Evolutionary conservation across 345 rosid species (phyloP).

Genomic region (Carallia brachiata): DNA sequence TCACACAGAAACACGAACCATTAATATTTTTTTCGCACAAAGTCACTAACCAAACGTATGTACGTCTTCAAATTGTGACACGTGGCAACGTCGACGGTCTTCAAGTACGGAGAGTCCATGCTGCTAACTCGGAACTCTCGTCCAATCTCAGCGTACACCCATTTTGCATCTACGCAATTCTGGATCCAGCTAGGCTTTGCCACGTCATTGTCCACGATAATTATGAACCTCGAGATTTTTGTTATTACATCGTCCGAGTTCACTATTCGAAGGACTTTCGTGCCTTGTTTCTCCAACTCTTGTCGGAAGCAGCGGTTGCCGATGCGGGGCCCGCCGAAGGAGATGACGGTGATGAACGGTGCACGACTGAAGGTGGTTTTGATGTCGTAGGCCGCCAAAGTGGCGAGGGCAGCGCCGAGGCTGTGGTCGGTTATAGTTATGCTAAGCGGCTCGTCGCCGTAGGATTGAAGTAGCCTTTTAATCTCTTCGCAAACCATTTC

Average conservation of each 20-base stretch:
- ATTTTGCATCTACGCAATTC: conserved; percentile 16
- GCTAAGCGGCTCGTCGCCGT: conserved; percentile 29
- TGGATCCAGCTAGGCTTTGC: conserved; percentile 23
- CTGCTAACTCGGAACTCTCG: conserved; percentile 28
- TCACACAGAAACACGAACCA: no score
- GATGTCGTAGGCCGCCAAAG: conserved; percentile 42
- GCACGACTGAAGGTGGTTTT: conserved; percentile 47
- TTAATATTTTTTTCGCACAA: conserved; percentile 15
- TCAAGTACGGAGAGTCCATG: conserved; percentile 24
- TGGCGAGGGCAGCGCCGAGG: conserved; percentile 32
- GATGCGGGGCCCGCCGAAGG: conserved; percentile 93
- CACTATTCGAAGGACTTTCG: conserved; percentile 71
- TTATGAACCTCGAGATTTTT: conserved; percentile 79
- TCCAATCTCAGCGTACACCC: conserved; percentile 25
- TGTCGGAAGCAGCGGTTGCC: conserved; percentile 68
- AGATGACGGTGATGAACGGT: conserved; percentile 76
- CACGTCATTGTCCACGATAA: conserved; percentile 36
- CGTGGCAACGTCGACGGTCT: conserved; percentile 8
- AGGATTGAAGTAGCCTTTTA: conserved; percentile 11
- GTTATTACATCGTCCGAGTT: conserved; percentile 85
- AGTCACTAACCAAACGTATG: conserved; percentile 38
- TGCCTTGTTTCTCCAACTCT: conserved; percentile 64
- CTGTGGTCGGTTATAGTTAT: conserved; percentile 35
- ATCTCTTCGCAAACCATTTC: conserved; percentile 25
- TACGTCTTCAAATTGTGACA: conserved; percentile 31